phyloP scores from a whole-genome alignment of 257 asterid species.

The Solanum chiquidenum region DNA sequence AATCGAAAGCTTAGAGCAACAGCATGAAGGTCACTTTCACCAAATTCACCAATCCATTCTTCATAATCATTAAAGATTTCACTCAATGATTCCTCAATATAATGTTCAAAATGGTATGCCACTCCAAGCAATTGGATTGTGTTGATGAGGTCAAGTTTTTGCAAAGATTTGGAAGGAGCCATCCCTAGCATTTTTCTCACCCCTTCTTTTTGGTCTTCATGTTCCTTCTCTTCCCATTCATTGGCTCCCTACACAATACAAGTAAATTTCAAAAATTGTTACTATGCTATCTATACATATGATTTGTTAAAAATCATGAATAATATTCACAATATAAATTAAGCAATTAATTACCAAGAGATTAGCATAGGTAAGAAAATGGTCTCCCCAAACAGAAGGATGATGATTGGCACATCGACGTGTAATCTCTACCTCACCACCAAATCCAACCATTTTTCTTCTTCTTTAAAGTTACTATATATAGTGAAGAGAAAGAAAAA shows the following conservation, averaged over 20 bases:
- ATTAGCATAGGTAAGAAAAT: background rate
- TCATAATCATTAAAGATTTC: background rate
- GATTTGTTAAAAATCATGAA: background rate
- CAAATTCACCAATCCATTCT: background rate
- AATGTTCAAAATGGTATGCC: slow-evolving; percentile 9
- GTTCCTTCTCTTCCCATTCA: background rate
- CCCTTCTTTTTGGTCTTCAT: background rate
- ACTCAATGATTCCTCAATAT: background rate
- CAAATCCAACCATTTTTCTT: background rate
- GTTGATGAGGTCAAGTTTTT: background rate
- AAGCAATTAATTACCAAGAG: background rate
- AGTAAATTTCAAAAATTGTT: background rate
- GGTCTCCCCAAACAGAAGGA: background rate
- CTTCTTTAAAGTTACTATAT: background rate
- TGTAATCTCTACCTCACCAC: background rate
- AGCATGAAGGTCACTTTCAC: background rate
- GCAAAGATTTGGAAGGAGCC: background rate
- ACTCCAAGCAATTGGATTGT: slow-evolving; percentile 11
- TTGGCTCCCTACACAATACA: background rate
- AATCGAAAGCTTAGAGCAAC: slow-evolving; percentile 11
- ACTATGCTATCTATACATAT: background rate
- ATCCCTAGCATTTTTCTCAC: background rate
- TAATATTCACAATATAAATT: background rate
- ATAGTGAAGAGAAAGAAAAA: background rate
- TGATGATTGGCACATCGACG: background rate